Conservation (phyloP, 2,329 filamentous ascomycete genomes). For the Hymenoscyphus salicellus region DNA sequence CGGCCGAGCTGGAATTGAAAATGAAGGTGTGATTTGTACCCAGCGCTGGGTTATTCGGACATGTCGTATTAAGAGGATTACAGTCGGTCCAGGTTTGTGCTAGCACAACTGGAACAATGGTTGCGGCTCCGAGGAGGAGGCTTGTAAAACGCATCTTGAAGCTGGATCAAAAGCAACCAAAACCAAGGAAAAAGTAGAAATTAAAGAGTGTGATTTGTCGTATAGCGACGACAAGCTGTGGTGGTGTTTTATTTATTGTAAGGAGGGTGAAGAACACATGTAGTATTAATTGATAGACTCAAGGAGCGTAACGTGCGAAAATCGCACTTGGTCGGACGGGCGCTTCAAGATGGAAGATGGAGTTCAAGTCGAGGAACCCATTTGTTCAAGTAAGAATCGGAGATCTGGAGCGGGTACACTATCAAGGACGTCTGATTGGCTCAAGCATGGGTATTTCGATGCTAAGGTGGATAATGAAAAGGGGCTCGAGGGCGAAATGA, state of each 20-base stretch:
- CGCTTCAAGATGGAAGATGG: background rate
- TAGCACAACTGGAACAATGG: conserved; percentile 41
- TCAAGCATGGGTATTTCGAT: background rate
- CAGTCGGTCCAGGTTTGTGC: conserved; percentile 78
- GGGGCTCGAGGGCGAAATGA: background rate
- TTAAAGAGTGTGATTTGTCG: conserved; percentile 4
- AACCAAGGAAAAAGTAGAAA: background rate
- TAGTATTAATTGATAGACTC: conserved; percentile 1
- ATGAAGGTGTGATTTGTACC: conserved; percentile 59
- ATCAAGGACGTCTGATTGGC: background rate
- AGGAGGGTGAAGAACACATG: background rate
- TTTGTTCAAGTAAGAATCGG: background rate
- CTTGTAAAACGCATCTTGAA: conserved; percentile 26
- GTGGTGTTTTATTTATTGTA: background rate
- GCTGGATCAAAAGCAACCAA: background rate
- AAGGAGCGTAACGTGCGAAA: conserved; percentile 15
- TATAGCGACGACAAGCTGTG: conserved; percentile 4
- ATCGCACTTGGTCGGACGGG: background rate
- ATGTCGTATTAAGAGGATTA: conserved; percentile 70
- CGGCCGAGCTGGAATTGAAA: conserved; percentile 59
- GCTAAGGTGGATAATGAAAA: background rate
- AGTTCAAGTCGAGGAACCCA: background rate
- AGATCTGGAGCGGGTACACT: background rate
- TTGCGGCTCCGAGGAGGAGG: conserved; percentile 22
- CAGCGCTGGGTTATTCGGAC: conserved; percentile 69